Evolutionary conservation across 208 protist genomes (phyloP).

Genomic region (Crithidia mellificae): DNA sequence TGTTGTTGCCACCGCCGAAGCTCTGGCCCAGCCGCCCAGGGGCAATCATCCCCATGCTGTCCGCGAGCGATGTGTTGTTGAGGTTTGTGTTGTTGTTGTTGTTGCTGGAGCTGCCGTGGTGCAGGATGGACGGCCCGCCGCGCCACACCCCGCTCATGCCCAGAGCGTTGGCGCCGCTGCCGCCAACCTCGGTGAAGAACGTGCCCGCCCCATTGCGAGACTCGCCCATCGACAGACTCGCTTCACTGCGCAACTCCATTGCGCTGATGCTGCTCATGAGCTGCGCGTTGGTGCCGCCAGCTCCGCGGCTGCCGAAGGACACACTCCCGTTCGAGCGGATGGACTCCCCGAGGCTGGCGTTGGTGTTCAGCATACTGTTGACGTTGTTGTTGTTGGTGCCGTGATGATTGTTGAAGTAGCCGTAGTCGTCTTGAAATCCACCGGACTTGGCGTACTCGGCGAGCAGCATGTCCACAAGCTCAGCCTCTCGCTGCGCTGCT

Average conservation of each 20-base stretch:
- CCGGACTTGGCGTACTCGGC: slow-evolving; percentile 31
- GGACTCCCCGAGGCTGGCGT: not conserved
- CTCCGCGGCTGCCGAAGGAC: slow-evolving; percentile 9
- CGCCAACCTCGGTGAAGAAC: slow-evolving; percentile 10
- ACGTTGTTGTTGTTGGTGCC: not conserved
- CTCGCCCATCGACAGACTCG: slow-evolving; percentile 13
- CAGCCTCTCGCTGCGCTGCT: slow-evolving; percentile 18
- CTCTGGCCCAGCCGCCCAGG: not conserved
- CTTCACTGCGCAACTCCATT: slow-evolving; percentile 7
- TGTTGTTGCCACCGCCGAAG: not conserved
- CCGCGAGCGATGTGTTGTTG: not conserved
- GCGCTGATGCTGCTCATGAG: slow-evolving; percentile 10
- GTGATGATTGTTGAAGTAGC: not conserved
- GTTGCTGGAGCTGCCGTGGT: slow-evolving; percentile 1
- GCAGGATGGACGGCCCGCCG: slow-evolving; percentile 5
- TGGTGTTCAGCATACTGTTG: not conserved
- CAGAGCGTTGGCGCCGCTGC: not conserved
- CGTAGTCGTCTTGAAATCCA: slow-evolving; percentile 12
- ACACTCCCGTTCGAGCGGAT: slow-evolving; percentile 3
- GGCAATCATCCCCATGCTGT: not conserved
- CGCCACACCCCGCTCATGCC: slow-evolving; percentile 13
- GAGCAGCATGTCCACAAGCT: slow-evolving; percentile 29
- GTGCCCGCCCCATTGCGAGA: slow-evolving; percentile 1
- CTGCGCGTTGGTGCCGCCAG: not conserved
- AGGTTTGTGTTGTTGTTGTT: too few relatives aligned